These are phyloP conservation scores for Saccharum officinarum DNA, from an alignment of 176 grass and related monocot genomes.

Conservation along the genomic window DNA sequence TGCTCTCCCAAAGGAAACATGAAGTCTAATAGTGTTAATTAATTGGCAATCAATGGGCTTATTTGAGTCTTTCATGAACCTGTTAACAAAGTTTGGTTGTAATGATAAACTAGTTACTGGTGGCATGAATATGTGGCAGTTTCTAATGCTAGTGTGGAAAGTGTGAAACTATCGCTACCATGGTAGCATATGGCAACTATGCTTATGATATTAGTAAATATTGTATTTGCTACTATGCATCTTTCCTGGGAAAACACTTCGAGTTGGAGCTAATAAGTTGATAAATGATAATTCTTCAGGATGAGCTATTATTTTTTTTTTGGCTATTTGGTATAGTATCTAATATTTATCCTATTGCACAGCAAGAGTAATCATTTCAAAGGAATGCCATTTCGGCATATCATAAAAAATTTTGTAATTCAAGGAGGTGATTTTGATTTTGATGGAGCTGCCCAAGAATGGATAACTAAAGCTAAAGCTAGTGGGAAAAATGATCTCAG, in stretches of 20 bases:
- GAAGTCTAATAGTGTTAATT: neutral
- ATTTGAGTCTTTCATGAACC: neutral
- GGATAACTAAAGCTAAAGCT: constrained; percentile 91
- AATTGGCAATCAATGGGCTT: neutral
- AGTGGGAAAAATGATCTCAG: constrained; percentile 71
- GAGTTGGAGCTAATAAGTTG: neutral
- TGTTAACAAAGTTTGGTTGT: neutral
- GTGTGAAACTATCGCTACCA: constrained; percentile 4
- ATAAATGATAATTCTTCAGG: constrained; percentile 8
- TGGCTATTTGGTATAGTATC: neutral
- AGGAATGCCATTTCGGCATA: constrained; percentile 91
- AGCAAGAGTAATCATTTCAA: constrained; percentile 88
- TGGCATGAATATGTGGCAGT: neutral
- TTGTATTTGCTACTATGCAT: constrained; percentile 10
- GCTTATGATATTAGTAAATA: neutral
- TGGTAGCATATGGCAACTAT: neutral
- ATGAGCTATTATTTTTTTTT: neutral
- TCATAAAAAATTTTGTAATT: constrained; percentile 94
- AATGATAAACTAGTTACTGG: neutral
- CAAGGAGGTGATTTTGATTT: constrained; percentile 86
- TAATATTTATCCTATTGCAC: constrained; percentile 43
- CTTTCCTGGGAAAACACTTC: constrained; percentile 13
- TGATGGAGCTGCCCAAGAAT: constrained; percentile 65
- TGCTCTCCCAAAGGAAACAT: neutral
- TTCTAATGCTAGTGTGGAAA: constrained; percentile 10